Evolutionary conservation across 1,284 basidiomycete genomes (phyloP), one percentile per base, ranked within the genome.

Genomic region (Vanrija pseudolonga): DNA sequence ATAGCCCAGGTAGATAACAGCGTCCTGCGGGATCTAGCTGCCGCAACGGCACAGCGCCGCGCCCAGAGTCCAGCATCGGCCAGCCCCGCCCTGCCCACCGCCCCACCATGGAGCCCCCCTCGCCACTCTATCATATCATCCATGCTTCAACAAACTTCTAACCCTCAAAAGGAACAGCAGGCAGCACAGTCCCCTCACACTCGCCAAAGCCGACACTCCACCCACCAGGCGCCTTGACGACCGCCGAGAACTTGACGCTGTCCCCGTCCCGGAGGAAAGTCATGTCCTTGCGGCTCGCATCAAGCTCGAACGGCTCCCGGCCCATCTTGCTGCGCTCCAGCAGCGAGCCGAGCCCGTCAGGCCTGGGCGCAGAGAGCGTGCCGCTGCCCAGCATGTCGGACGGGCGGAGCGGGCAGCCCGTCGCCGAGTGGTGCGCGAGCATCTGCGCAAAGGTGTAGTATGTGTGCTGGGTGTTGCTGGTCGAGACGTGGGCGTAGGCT

Each of bases 331-430:
- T 55, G 47, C 57, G 53, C 55, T 64, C 63, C 32, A 64, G 56
- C 18, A 64, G 55, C 24, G 57, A 64, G 7, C 57, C 63, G 22
- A 65, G 54, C 6, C 55, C 61, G 23, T 45, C 45, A 23, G 47
- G 53, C 43, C 45, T 24, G 15, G 61, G 61, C 3, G 53, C 59
- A 9, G 64, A 66, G 38, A 67, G 60, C 0, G 66, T 67, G 28
- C 66, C 66, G 18, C 60, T 60, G 32, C 66, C 66, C 18, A 65
- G 51, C 37, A 67, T 54, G 60, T 67, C 66, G 41, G 56, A 59
- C 11, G 66, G 59, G n/a, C 47, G 45, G 40, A 67, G 43, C 12
- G 49, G 57, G 41, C 61, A 59, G 9, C 66, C 66, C 17, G 58
- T 57, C 45, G 51, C 49, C 42, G 64, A 61, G 51, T 67, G 66